Conservation (phyloP, 2,329 filamentous ascomycete genomes). For the Coniochaeta hoffmannii region DNA sequence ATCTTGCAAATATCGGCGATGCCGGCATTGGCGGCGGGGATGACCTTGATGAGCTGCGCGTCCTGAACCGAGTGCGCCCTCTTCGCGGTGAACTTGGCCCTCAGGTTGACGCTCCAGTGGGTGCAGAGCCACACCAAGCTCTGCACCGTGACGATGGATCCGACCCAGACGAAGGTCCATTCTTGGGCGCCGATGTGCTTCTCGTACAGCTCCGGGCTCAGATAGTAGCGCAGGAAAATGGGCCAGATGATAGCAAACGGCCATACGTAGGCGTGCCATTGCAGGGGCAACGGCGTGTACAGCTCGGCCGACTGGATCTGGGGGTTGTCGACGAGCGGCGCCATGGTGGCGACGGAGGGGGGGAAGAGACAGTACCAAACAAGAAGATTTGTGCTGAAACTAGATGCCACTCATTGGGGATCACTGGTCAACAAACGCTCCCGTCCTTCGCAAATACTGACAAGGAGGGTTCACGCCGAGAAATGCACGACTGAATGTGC, state of each 20-base stretch:
- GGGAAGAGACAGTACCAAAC: background rate
- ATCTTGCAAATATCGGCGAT: slow-evolving; percentile 80
- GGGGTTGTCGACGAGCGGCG: slow-evolving; percentile 75
- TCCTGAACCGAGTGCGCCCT: slow-evolving; percentile 62
- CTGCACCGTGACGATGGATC: slow-evolving; percentile 80
- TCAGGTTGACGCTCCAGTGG: slow-evolving; percentile 91
- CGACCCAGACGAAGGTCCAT: slow-evolving; percentile 96
- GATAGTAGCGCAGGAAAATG: slow-evolving; percentile 80
- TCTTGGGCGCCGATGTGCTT: slow-evolving; percentile 88
- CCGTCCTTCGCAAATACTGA: background rate
- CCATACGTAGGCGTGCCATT: slow-evolving; percentile 85
- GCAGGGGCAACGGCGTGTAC: slow-evolving; percentile 74
- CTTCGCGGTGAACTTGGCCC: slow-evolving; percentile 72
- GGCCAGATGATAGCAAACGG: slow-evolving; percentile 92
- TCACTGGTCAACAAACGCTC: background rate
- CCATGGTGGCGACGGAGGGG: slow-evolving; percentile 36
- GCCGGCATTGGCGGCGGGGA: slow-evolving; percentile 84
- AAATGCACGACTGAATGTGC: background rate
- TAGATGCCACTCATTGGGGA: background rate
- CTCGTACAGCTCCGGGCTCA: slow-evolving; percentile 76
- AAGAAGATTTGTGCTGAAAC: background rate
- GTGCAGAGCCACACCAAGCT: slow-evolving; percentile 90
- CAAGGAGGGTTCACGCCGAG: background rate
- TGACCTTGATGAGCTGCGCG: slow-evolving; percentile 84
- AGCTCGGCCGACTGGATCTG: slow-evolving; percentile 86